phyloP scores from a whole-genome alignment of 2,329 filamentous ascomycete genomes.

The Ambrosiella beaveri region DNA sequence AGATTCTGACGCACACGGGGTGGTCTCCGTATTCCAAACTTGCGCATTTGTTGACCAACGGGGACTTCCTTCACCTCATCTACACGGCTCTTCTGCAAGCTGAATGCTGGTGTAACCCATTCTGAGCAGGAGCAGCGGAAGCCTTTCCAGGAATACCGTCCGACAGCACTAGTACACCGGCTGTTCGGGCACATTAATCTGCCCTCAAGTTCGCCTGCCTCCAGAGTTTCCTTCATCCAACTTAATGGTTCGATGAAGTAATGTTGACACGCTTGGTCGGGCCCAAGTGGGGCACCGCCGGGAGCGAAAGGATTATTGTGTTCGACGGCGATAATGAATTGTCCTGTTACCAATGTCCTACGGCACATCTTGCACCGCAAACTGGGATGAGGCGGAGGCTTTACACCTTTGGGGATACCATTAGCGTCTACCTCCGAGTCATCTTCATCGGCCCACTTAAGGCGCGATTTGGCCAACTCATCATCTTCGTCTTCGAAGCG shows the following conservation, averaged over 20 bases:
- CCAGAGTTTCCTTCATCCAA: constrained; percentile 81
- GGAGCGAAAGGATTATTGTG: constrained; percentile 29
- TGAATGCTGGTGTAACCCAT: constrained; percentile 86
- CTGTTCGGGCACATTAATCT: constrained; percentile 64
- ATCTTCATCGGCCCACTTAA: constrained; percentile 15
- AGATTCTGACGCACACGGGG: constrained; percentile 27
- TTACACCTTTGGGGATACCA: constrained; percentile 10
- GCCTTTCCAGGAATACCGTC: constrained; percentile 92
- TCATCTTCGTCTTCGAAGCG: constrained; percentile 56
- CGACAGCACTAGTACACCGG: constrained; percentile 67
- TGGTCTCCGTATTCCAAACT: constrained; percentile 37
- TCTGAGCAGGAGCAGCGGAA: constrained; percentile 79
- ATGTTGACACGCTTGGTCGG: constrained; percentile 48
- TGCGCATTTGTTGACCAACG: constrained; percentile 13
- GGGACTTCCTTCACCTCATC: constrained; percentile 41
- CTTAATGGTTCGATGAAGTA: constrained; percentile 81
- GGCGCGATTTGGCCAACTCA: constrained; percentile 21
- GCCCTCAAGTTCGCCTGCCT: constrained; percentile 66
- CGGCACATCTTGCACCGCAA: constrained; percentile 87
- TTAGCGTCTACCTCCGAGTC: constrained; percentile 13
- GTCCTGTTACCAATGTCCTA: constrained; percentile 35
- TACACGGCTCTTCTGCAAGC: constrained; percentile 62
- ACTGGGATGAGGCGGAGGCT: constrained; percentile 14
- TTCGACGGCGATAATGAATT: constrained; percentile 40
- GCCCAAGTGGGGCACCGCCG: constrained; percentile 13